Conservation (phyloP, 192 early-diverging fungal species). For the Coemansia sp. region DNA sequence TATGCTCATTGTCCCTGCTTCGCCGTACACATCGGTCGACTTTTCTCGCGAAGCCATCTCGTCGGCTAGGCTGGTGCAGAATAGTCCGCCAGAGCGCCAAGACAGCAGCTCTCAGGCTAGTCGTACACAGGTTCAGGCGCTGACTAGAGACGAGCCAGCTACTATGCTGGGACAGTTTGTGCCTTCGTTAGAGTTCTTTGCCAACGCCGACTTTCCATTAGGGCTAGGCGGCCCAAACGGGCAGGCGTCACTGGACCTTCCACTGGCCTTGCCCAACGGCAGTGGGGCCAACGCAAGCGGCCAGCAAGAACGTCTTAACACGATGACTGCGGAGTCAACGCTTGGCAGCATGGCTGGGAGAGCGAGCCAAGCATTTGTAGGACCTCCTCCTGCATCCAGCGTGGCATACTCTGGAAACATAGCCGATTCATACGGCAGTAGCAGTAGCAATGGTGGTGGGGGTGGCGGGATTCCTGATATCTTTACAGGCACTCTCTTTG, state of each 20-base stretch:
- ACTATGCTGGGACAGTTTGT: conserved; percentile 46
- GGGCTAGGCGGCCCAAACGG: conserved; percentile 55
- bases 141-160: neutral
- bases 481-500: neutral
- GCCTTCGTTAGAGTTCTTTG: conserved; percentile 55
- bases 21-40: conserved; percentile 43
- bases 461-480: neutral
- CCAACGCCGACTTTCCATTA: conserved; percentile 52
- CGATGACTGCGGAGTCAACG: neutral
- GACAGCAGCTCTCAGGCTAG: neutral
- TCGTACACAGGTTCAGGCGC: neutral
- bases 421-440: conserved; percentile 8
- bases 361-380: neutral
- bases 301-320: neutral
- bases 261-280: conserved; percentile 17
- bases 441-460: no score
- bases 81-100: neutral
- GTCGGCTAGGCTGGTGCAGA: neutral
- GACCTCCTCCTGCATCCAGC: neutral
- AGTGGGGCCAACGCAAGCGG: neutral
- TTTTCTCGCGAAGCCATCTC: conserved; percentile 7
- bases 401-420: neutral
- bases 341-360: neutral
- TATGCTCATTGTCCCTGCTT: conserved; percentile 38
- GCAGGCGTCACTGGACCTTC: conserved; percentile 34